A percentile compares a stretch with the other conserved stretches of the same genome.
Evolutionary conservation across 352 stramenopile genomes (phyloP).

Genomic region (Globisporangium splendens): DNA sequence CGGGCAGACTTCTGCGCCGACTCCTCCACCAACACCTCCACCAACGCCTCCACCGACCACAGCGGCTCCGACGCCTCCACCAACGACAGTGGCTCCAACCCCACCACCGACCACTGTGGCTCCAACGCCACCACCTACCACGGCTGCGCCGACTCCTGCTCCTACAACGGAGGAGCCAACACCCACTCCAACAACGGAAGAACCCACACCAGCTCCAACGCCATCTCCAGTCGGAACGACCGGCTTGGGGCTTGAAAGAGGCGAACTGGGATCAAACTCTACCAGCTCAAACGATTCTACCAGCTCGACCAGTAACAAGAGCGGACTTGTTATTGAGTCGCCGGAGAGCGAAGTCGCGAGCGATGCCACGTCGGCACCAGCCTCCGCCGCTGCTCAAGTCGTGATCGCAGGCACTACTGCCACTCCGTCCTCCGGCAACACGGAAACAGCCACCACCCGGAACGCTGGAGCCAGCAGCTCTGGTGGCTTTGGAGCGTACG

Average conservation of each 20-base stretch:
- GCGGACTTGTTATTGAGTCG: not conserved
- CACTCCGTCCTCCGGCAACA: too few species aligned
- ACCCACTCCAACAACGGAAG: not conserved
- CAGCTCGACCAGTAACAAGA: not conserved
- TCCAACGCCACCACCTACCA: constrained; percentile 2
- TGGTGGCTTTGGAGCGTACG: constrained; percentile 18
- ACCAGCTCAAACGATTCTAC: constrained; percentile 2
- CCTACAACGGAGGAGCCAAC: constrained; percentile 9
- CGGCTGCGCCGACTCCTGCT: constrained; percentile 15
- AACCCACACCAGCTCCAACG: not conserved
- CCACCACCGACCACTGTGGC: constrained; percentile 18
- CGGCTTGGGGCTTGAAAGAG: constrained; percentile 14
- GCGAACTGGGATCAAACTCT: constrained; percentile 7
- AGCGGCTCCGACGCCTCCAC: constrained; percentile 13
- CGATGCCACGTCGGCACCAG: constrained; percentile 1
- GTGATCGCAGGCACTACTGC: constrained; percentile 7
- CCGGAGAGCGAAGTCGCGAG: constrained; percentile 1
- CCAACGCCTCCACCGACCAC: constrained; percentile 26
- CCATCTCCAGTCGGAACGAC: not conserved
- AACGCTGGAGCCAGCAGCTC: constrained; percentile 10
- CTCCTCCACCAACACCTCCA: constrained; percentile 21
- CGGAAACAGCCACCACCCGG: too few species aligned
- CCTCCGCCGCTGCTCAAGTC: not conserved
- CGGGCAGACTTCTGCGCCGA: constrained; percentile 18
- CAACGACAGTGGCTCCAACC: not conserved